These are phyloP conservation scores for Stylonectria norvegica DNA, from an alignment of 2,329 filamentous ascomycete genomes.

Conservation along the genomic window DNA sequence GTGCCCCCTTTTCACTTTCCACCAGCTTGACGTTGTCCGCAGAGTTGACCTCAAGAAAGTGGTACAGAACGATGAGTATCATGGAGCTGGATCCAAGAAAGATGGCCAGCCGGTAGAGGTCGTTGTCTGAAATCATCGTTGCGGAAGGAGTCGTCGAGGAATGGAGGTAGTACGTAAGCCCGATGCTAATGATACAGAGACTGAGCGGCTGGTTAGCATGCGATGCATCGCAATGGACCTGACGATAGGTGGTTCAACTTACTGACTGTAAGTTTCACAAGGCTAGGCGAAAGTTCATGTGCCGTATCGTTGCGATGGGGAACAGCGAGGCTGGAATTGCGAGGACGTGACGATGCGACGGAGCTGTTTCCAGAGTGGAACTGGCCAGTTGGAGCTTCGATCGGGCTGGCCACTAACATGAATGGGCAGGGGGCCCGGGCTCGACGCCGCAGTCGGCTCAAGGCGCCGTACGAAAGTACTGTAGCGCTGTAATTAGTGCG, in stretches of 20 bases:
- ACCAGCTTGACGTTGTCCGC: slow-evolving; percentile 8
- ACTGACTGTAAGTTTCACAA: not conserved
- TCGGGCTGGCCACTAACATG: no score
- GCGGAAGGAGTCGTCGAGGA: slow-evolving; percentile 11
- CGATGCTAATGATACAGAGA: slow-evolving; percentile 4
- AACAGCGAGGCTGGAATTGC: slow-evolving; percentile 1
- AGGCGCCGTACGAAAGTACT: no score
- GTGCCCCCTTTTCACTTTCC: slow-evolving; percentile 10
- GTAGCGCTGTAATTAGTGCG: no score
- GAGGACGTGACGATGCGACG: not conserved
- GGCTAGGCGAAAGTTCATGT: not conserved
- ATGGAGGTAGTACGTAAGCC: slow-evolving; percentile 3
- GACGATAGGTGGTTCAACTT: not conserved
- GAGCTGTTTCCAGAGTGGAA: slow-evolving; percentile 11
- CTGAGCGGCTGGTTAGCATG: no score
- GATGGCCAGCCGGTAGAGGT: slow-evolving; percentile 87
- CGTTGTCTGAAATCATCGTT: slow-evolving; percentile 90
- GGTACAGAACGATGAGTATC: slow-evolving; percentile 90
- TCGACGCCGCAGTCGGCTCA: no score
- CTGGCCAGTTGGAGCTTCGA: slow-evolving; percentile 29
- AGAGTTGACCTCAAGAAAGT: slow-evolving; percentile 93
- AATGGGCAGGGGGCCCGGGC: no score
- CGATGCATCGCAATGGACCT: slow-evolving; percentile 3
- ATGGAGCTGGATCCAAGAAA: slow-evolving; percentile 88
- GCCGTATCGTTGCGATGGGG: slow-evolving; percentile 6